Evolutionary conservation across 441 rosid genomes (phyloP).

Genomic region (Jatropha multifida): DNA sequence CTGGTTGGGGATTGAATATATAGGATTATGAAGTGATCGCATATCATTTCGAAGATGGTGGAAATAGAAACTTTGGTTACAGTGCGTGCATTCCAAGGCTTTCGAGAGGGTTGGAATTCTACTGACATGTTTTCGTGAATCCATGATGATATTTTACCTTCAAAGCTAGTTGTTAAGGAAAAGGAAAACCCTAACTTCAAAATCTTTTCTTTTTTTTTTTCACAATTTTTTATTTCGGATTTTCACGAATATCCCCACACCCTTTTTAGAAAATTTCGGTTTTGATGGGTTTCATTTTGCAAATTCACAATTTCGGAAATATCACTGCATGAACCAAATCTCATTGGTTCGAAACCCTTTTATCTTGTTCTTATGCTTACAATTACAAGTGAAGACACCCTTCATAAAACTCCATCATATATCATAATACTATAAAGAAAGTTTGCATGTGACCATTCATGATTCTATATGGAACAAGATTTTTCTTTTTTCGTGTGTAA

Average conservation of each 20-base stretch:
- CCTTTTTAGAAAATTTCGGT: too few relatives aligned
- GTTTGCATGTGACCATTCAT: slow-evolving; percentile 36
- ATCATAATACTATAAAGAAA: slow-evolving; percentile 30
- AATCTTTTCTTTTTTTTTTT: too few relatives aligned
- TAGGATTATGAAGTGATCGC: neutral
- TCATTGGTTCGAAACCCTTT: too few relatives aligned
- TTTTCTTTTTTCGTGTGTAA: neutral
- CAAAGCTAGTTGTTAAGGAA: slow-evolving; percentile 33
- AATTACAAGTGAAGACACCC: slow-evolving; percentile 31
- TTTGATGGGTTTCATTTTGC: too few relatives aligned
- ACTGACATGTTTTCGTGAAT: slow-evolving; percentile 26
- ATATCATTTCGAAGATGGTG: slow-evolving; percentile 16
- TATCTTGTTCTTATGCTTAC: neutral
- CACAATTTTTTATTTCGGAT: too few relatives aligned
- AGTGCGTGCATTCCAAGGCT: slow-evolving; percentile 37
- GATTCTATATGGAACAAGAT: slow-evolving; percentile 26
- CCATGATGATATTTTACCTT: slow-evolving; percentile 41
- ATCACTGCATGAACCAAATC: too few relatives aligned
- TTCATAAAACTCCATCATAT: slow-evolving; percentile 34
- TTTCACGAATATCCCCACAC: too few relatives aligned
- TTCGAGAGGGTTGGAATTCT: slow-evolving; percentile 29
- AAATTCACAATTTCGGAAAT: too few relatives aligned
- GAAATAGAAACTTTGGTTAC: slow-evolving; percentile 15
- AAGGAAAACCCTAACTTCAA: neutral
- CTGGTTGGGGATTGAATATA: slow-evolving; percentile 37